Base-by-base conservation (phyloP, 1,284 basidiomycete species). In the Ustilago tritici region DNA sequence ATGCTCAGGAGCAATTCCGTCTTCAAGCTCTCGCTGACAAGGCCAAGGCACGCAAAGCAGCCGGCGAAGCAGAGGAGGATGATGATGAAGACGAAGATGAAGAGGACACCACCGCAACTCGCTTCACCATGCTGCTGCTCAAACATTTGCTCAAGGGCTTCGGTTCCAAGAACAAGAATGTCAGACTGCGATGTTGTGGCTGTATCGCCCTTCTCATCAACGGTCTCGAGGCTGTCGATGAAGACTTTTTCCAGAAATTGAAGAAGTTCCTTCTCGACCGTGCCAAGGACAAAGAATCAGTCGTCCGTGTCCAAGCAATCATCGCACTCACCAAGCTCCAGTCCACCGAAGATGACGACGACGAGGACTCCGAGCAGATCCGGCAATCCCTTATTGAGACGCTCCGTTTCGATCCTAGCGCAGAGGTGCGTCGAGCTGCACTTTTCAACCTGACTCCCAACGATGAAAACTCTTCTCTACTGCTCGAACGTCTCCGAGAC, bases 361-460 rank as follows among this genome's bases (percentile, higher is more conserved):
- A 86, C 59, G 93, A 95, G 82, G 91, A 92, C 65, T 89, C 90
- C 1, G 87, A 88, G 40, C 89, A 89, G 31, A 91, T 93, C 67
- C 89, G 89, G 50, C 90, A 76, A 32, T 89, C 92, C 2, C 88
- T 98, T 3, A 87, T 94, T 5, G 92, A 95, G 31, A 88, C 92
- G 3, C 87, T 97, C 17, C 89, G 89, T 19, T 90, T 91, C 76
- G 96, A 98, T 47, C 89, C 61, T 11, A 17, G 32, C 55, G 95
- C 94, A 2, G 95, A 98, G 81, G 95, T 97, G 9, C 93, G 96
- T 14, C 91, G 94, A 28, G 93, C 94, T 0, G 92, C 93, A 0
- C 89, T 99, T 0, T 89, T 94, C 73, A 93, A 94, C 79, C 88
- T 95, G 1, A 92, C 93, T 1, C 87, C 92, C 17, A 89, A 89